These are phyloP conservation scores for Penicillium verhagenii DNA, from an alignment of 495 filamentous ascomycete species.

Conservation along the genomic window DNA sequence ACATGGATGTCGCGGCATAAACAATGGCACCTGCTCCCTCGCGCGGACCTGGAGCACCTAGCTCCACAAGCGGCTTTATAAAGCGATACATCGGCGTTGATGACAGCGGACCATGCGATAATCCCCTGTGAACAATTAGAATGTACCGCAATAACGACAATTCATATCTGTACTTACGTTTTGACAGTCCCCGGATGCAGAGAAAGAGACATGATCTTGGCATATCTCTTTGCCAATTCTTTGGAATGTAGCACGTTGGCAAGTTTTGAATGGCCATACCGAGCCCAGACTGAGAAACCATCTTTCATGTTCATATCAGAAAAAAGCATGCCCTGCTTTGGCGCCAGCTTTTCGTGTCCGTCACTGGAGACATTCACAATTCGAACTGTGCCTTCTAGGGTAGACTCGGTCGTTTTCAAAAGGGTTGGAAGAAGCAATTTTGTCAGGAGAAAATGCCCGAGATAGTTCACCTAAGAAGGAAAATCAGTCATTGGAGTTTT, in stretches of 20 bases:
- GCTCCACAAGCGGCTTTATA: not conserved
- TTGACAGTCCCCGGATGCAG: not conserved
- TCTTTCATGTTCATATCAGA: conserved; percentile 15
- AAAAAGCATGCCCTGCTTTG: conserved; percentile 37
- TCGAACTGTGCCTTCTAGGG: conserved; percentile 29
- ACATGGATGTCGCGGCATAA: not conserved
- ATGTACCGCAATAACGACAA: no score
- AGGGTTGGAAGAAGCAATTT: conserved; percentile 38
- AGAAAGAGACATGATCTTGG: not conserved
- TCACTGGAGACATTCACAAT: conserved; percentile 39
- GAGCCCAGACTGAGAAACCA: conserved; percentile 24
- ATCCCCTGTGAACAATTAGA: not conserved
- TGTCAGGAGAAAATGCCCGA: conserved; percentile 44
- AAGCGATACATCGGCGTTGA: not conserved
- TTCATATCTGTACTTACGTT: no score
- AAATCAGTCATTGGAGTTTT: no score
- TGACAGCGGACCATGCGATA: not conserved
- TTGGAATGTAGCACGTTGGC: conserved; percentile 42
- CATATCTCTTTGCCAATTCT: conserved; percentile 31
- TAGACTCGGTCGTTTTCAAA: conserved; percentile 21
- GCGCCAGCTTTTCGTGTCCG: conserved; percentile 32
- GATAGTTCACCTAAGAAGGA: conserved; percentile 49
- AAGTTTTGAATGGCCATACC: conserved; percentile 49
- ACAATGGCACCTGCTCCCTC: not conserved
- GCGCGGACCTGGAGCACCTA: not conserved